Base-by-base conservation (phyloP, 192 early-diverging fungal species). In the Phlyctochytrium planicorne region DNA sequence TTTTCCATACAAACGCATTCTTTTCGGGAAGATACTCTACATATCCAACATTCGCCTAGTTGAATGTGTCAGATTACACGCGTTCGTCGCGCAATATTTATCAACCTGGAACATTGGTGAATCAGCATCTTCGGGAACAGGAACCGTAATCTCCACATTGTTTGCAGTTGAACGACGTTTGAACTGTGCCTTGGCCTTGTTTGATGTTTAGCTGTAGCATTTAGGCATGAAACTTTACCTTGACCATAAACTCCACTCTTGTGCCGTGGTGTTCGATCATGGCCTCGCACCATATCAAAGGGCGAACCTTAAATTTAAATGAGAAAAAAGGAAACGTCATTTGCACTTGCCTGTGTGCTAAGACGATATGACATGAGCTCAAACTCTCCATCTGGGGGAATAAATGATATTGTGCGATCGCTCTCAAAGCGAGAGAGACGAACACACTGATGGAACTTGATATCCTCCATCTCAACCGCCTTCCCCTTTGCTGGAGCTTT, bases 401-500 rank as follows among this genome's bases (percentile, higher is more conserved):
- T 94, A 74, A 99, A 99, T 67, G 91, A 93, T 69, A 99, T 99
- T 1, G 94, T 96, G 20, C 97, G 84, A 77, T 97, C 95, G 32
- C 84, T 92, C 69, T 98, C 96, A 75, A 99, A 99, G 47, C 90
- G 87, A 14, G 94, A 92, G 47, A 99, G 78, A 52, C 92, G 82
- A 34, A 99, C 97, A 76, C 97, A 98, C 80, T 99, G 97, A 75
- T 99, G 97, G 84, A 99, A 99, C 72, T 99, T 93, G 68, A 91
- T 91, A 72, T 99, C 97, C 62, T 97, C 97, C 72, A 99, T 94
- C 72, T 96, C 96, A 27, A 99, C 94, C 27, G 82, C 77, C 60
- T 77, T 74, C 3, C 67, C 72, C 64, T 77, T 77, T 4, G 67
- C 37, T 34, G 75, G 65, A 20, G 63, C 75, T 77, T 35, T 14